Base-by-base conservation (phyloP, 352 stramenopile species). In the Phytophthora capsici region DNA sequence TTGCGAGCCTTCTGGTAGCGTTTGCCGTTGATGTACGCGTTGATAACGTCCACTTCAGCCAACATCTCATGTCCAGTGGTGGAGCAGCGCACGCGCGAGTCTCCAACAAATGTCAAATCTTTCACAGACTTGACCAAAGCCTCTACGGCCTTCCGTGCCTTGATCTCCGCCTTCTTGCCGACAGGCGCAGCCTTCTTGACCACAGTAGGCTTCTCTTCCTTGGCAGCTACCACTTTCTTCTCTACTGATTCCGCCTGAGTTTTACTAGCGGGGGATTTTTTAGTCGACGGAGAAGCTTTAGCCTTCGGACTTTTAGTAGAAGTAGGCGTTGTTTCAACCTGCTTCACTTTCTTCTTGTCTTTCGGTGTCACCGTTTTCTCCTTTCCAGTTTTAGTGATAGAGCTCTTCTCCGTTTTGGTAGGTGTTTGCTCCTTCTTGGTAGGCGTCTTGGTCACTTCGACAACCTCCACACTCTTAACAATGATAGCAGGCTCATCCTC, bases 21-120 rank as follows among this genome's bases (percentile, higher is more conserved):
- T 64, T 90, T 91, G 45, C 83, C 83, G 12, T 49, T 51, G 30
- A 88, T 73, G 61, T 91, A 78, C 55, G 61, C 56, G 5, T 66
- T 73, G 57, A 91, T 84, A n/a, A 79, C 55, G 19, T 75, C 71
- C 37, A 72, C 46, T 14, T 88, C 76, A 4, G 83, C 83, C 57
- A 81, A 79, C 79, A 91, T 89, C 54, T 91, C 83, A 51, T 91
- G 83, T 10, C 79, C 71, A 3, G 83, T 91, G 6, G 74, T 84
- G 16, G 64, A 74, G 66, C 83, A 91, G 28, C 78, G 78, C 40
- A 91, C 81, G 16, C 77, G 74, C 16, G 75, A 63, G 3, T 88
- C 75, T 12, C 68, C 68, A 28, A 73, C 46, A 61, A 85, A 87
- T 36, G 67, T 73, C 23, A 91, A 22, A 45, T 89, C 81, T 22